These are phyloP conservation scores for Stagonosporopsis cucurbitacearum DNA, from an alignment of 2,329 filamentous ascomycete species.

Conservation along the genomic window DNA sequence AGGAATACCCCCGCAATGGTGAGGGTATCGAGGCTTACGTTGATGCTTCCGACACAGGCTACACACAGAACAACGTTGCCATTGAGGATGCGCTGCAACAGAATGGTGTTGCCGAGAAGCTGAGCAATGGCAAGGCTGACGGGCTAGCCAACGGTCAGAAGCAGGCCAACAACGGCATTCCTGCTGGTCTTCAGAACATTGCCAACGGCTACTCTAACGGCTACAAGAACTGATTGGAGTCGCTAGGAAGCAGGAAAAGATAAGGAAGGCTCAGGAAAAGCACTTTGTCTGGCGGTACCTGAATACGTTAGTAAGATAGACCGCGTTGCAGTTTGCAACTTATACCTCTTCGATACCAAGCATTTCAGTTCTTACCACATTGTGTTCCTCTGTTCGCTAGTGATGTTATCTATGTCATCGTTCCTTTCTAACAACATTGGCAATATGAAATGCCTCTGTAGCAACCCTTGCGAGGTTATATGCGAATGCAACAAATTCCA, in stretches of 20 bases:
- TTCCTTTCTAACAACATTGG: not conserved
- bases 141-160: slow-evolving; percentile 26
- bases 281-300: slow-evolving; percentile 6
- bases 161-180: slow-evolving; percentile 23
- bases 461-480: too few species aligned
- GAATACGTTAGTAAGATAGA: not conserved
- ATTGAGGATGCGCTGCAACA: slow-evolving; percentile 41
- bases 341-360: slow-evolving; percentile 12
- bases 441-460: too few species aligned
- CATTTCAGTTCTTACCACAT: slow-evolving; percentile 2
- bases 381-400: not conserved
- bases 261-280: slow-evolving; percentile 8
- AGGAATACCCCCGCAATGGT: slow-evolving; percentile 67
- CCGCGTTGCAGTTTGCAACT: slow-evolving; percentile 14
- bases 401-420: not conserved
- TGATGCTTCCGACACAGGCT: slow-evolving; percentile 72
- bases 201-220: slow-evolving; percentile 43
- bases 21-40: slow-evolving; percentile 73
- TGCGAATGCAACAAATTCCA: too few species aligned
- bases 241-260: not conserved
- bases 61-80: slow-evolving; percentile 56
- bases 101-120: slow-evolving; percentile 32
- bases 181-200: slow-evolving; percentile 27
- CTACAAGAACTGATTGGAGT: slow-evolving; percentile 35
- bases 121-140: slow-evolving; percentile 33